Evolutionary conservation across 2,329 filamentous ascomycete genomes (phyloP).

Genomic region (Talaromyces sp.): DNA sequence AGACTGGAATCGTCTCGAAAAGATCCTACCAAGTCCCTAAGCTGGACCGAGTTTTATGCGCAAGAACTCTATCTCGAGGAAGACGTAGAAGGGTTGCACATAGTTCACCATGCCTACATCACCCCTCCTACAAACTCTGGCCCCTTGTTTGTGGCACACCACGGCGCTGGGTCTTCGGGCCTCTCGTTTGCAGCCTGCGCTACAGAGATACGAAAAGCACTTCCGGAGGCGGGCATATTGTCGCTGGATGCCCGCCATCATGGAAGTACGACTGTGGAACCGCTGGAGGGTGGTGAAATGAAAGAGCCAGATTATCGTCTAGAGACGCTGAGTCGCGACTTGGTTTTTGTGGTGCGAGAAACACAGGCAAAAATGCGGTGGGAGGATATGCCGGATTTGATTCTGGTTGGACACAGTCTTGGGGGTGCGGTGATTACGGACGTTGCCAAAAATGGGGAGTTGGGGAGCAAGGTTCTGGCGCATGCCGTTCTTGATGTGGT

Average conservation of each 20-base stretch:
- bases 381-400: constrained; percentile 64
- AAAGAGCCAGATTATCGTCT: constrained; percentile 60
- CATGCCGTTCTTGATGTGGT: constrained; percentile 93
- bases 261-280: constrained; percentile 55
- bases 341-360: constrained; percentile 63
- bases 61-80: constrained; percentile 69
- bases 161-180: constrained; percentile 89
- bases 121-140: constrained; percentile 68
- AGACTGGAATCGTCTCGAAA: constrained; percentile 23
- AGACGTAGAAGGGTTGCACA: constrained; percentile 33
- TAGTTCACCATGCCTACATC: constrained; percentile 79
- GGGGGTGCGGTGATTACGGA: constrained; percentile 89
- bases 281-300: constrained; percentile 20
- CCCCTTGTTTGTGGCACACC: constrained; percentile 87
- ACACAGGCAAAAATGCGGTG: constrained; percentile 67
- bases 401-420: constrained; percentile 87
- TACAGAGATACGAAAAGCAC: constrained; percentile 66
- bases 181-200: constrained; percentile 84
- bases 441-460: constrained; percentile 61
- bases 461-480: constrained; percentile 68
- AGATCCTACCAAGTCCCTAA: constrained; percentile 59
- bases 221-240: constrained; percentile 77
- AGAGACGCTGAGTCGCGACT: constrained; percentile 65
- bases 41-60: constrained; percentile 89
- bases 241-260: constrained; percentile 84